phyloP scores from a whole-genome alignment of 305 asterid genomes.

The Andrographis paniculata region DNA sequence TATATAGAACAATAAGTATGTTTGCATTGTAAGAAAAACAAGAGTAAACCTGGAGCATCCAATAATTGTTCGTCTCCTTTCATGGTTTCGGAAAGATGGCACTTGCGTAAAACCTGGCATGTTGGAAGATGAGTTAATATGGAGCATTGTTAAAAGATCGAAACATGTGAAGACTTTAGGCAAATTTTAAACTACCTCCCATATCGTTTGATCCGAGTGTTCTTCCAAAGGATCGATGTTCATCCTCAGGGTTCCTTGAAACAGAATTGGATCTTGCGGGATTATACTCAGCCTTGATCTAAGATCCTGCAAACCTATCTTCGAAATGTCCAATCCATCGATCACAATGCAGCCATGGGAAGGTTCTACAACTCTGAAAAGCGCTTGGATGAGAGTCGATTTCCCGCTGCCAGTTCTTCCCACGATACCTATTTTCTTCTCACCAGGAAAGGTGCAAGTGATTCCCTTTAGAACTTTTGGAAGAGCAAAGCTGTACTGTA shows the following conservation, averaged over 20 bases:
- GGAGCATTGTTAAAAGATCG: neutral
- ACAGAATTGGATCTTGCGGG: constrained; percentile 81
- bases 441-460: constrained; percentile 59
- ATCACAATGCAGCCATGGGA: constrained; percentile 52
- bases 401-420: constrained; percentile 93
- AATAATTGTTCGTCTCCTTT: constrained; percentile 56
- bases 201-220: constrained; percentile 55
- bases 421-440: constrained; percentile 62
- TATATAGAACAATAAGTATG: neutral
- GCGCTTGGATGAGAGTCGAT: constrained; percentile 81
- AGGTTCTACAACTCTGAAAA: constrained; percentile 78
- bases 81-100: constrained; percentile 53
- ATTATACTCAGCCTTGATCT: constrained; percentile 67
- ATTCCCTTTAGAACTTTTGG: constrained; percentile 71
- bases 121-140: constrained; percentile 9
- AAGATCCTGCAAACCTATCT: constrained; percentile 63
- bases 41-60: constrained; percentile 57
- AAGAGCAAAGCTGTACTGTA: constrained; percentile 55
- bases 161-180: neutral
- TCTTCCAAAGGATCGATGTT: constrained; percentile 66
- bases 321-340: constrained; percentile 59
- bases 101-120: constrained; percentile 53
- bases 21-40: neutral
- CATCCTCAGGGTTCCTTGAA: constrained; percentile 72
- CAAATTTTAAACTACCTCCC: constrained; percentile 44